These are phyloP conservation scores for Candida incommunis DNA, from an alignment of 805 yeast genomes.

Conservation along the genomic window DNA sequence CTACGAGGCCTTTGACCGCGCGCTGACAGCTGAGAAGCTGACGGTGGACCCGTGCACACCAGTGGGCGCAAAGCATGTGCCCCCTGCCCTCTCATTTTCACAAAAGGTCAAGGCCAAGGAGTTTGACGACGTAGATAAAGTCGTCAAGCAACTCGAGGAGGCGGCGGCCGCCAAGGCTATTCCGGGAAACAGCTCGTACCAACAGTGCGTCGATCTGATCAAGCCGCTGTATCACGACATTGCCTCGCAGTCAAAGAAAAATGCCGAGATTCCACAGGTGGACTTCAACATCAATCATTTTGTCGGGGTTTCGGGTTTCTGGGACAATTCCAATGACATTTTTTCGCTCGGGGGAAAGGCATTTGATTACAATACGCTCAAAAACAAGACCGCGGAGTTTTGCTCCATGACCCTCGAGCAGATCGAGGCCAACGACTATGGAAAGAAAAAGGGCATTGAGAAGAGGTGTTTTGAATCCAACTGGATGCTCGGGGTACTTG, in stretches of 20 bases:
- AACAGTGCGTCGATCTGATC: neutral
- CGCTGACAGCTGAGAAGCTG: slow-evolving; percentile 17
- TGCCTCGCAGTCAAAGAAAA: neutral
- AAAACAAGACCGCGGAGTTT: slow-evolving; percentile 3
- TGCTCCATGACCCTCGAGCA: slow-evolving; percentile 7
- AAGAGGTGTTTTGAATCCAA: slow-evolving; percentile 48
- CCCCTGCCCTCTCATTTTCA: neutral
- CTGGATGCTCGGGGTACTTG: slow-evolving; percentile 43
- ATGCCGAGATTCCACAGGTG: slow-evolving; percentile 32
- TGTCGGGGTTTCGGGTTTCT: slow-evolving; percentile 54
- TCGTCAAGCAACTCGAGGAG: neutral
- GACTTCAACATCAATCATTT: slow-evolving; percentile 43
- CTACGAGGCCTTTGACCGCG: slow-evolving; percentile 30
- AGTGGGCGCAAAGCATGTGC: neutral
- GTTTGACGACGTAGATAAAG: neutral
- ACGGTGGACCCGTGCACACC: slow-evolving; percentile 1
- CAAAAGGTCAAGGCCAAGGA: neutral
- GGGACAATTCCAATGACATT: slow-evolving; percentile 38
- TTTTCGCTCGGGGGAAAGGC: slow-evolving; percentile 29
- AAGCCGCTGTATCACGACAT: slow-evolving; percentile 24
- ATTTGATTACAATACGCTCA: slow-evolving; percentile 4
- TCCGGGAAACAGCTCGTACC: neutral
- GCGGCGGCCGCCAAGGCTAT: neutral
- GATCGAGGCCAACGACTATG: slow-evolving; percentile 11
- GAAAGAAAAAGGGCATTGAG: slow-evolving; percentile 19